A percentile compares a stretch with the other conserved stretches of the same genome.
These are phyloP conservation scores for Tulasnella sp. DNA, from an alignment of 768 basidiomycete genomes.

Conservation along the genomic window DNA sequence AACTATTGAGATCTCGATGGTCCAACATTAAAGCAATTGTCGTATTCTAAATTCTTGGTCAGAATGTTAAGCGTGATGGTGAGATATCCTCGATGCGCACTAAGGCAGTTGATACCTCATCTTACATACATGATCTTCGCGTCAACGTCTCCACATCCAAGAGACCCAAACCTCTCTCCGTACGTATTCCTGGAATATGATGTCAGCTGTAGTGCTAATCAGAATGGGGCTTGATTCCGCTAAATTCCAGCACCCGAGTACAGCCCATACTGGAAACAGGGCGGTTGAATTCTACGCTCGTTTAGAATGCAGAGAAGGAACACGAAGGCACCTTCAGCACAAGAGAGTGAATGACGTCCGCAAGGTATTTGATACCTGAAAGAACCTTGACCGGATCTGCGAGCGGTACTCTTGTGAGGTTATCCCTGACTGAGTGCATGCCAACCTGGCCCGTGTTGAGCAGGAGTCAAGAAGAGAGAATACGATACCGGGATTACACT, in stretches of 20 bases:
- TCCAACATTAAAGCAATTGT: constrained; percentile 44
- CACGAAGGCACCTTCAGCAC: constrained; percentile 21
- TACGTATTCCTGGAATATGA: constrained; percentile 29
- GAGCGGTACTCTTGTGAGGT: constrained; percentile 17
- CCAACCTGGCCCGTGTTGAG: constrained; percentile 22
- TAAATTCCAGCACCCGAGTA: constrained; percentile 34
- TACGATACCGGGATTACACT: constrained; percentile 26
- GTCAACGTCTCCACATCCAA: constrained; percentile 44
- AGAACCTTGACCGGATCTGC: constrained; percentile 23
- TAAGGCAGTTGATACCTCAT: constrained; percentile 43
- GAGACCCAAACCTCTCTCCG: constrained; percentile 34
- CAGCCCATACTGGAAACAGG: constrained; percentile 30
- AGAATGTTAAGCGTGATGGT: neutral
- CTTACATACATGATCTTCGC: constrained; percentile 41
- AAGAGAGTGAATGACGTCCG: constrained; percentile 24
- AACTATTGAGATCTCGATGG: constrained; percentile 39
- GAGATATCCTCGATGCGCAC: constrained; percentile 36
- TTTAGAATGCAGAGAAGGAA: no score
- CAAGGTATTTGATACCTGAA: constrained; percentile 22
- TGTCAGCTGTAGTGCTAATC: neutral
- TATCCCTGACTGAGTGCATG: constrained; percentile 22
- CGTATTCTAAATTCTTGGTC: constrained; percentile 36
- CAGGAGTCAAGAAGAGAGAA: constrained; percentile 26
- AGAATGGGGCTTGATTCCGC: no score
- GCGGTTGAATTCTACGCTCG: neutral